Evolutionary conservation across 2,329 filamentous ascomycete species (phyloP), one percentile per base, ranked within the genome.

Genomic region (Apiospora sp.): DNA sequence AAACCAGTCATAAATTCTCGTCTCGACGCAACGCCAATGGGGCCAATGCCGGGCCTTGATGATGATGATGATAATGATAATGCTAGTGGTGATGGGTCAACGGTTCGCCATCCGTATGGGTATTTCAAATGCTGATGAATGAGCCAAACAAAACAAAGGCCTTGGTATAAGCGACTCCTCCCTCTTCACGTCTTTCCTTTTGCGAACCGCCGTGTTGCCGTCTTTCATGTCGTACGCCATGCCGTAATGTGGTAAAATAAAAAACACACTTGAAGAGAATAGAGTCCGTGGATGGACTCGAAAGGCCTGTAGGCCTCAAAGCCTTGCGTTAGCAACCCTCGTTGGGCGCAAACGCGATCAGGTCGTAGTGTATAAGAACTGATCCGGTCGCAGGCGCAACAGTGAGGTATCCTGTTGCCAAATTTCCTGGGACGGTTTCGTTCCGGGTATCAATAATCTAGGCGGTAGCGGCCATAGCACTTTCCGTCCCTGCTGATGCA

Each of bases 21-120:
- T 64, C 58, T 64, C 30, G 58, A 64, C 58, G 58, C 58, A 70
- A 70, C 68, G 68, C 68, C 68, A 51, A 27, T 43, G 34, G 68
- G 46, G 46, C 44, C 68, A 48, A 43, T 70, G 34, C 68, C 68
- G 37, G 68, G 68, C 68, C 68, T 34, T 54, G 68, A 70, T 70
- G 48, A 70, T 30, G 48, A 70, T 30, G 46, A 69, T 69, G 44
- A 69, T 64, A 34, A 61, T 61, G 34, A 58, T 58, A 64, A 64
- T 64, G 58, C 58, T 64, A 41, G 58, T 64, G 34, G 58, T 41
- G 67, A 48, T 70, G 68, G 67, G 68, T 27, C 30, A 27, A 70
- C n/a, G 48, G 46, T 24, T 41, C 68, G 48, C 68, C 46, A 41
- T 49, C 43, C 44, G 67, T 49, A 37, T 46, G 43, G 43, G 67